Base-by-base conservation (phyloP, 2,329 filamentous ascomycete genomes). In the Stylonectria norvegica region DNA sequence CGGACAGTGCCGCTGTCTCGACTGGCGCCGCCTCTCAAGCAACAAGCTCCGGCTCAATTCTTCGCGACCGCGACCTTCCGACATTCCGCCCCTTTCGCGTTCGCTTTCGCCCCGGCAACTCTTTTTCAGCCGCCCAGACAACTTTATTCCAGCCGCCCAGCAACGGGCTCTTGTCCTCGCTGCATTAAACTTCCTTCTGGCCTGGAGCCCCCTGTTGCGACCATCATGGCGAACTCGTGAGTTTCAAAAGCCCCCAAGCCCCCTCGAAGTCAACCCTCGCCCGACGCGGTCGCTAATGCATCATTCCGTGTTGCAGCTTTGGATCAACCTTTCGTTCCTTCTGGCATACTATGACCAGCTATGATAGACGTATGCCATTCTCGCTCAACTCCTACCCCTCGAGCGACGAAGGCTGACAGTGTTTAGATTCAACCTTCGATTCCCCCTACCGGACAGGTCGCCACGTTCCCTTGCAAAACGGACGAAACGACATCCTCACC, bases 391-490 rank as follows among this genome's bases (percentile, higher is more conserved):
- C 14, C 29, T 23, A 11, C 10, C 16, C 14, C 20, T 44, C 42
- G 18, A 34, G 38, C 33, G 15, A 30, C 12, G 14, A 14, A 37
- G 20, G 33, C 48, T 59, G 48, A 50, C 58, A 20, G 38, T 50
- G 37, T 48, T 10, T 42, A 95, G 93, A 98, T 72, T 95, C 93
- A 50, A 85, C 83, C 47, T 87, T 85, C 73, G 88, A 98, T 69
- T 95, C 91, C 44, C 90, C 93, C 36, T 94, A 95, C 69, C 84
- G 90, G 62, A 88, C 86, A 46, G 89, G 90, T 50, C 83, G 86
- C 62, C 91, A 96, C 68, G 86, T 95, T 46, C 89, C 90, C 47
- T 79, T 97, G 46, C 83, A 85, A 50, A 86, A 90, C 67, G 85
- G 81, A 65, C 81, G 89, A 53, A 83, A 90, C 67, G 81, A 83